Conservation (phyloP, 73 alveolate genomes). For the Paramecium sexaurelia region DNA sequence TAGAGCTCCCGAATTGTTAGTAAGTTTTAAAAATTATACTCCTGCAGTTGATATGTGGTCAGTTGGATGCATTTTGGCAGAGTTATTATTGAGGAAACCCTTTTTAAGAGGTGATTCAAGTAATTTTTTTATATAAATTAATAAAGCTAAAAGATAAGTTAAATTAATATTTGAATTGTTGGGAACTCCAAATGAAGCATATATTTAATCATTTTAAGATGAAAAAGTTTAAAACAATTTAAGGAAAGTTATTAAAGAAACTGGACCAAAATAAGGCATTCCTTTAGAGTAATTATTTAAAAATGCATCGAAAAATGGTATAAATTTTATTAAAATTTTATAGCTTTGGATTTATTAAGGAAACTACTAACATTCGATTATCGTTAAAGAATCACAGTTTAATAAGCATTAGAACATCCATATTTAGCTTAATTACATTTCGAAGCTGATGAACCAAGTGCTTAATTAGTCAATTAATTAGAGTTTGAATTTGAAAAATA, state of each 20-base stretch:
- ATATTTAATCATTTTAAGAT: constrained; percentile 60
- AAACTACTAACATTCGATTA: constrained; percentile 74
- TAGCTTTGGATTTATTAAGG: constrained; percentile 55
- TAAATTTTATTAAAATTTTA: neutral
- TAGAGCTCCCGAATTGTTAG: constrained; percentile 88
- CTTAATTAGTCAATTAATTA: constrained; percentile 53
- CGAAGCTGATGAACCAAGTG: constrained; percentile 71
- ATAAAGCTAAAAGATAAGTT: constrained; percentile 67
- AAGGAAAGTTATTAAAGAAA: constrained; percentile 52
- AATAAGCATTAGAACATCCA: constrained; percentile 92
- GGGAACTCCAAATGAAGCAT: constrained; percentile 75
- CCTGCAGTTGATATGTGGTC: constrained; percentile 88
- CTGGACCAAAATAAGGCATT: constrained; percentile 62
- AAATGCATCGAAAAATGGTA: constrained; percentile 61
- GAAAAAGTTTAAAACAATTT: constrained; percentile 58
- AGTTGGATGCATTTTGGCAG: constrained; percentile 87
- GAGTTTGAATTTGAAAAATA: constrained; percentile 72
- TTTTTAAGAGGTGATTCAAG: constrained; percentile 73
- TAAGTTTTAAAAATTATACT: constrained; percentile 65
- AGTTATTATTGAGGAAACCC: constrained; percentile 75
- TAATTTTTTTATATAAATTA: neutral
- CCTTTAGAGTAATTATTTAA: constrained; percentile 36
- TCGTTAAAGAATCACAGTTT: constrained; percentile 84
- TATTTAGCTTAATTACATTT: constrained; percentile 77
- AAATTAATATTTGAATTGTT: constrained; percentile 72